These are phyloP conservation scores for Cryptosporidium meleagridis DNA, from an alignment of 169 alveolate genomes.

Conservation along the genomic window DNA sequence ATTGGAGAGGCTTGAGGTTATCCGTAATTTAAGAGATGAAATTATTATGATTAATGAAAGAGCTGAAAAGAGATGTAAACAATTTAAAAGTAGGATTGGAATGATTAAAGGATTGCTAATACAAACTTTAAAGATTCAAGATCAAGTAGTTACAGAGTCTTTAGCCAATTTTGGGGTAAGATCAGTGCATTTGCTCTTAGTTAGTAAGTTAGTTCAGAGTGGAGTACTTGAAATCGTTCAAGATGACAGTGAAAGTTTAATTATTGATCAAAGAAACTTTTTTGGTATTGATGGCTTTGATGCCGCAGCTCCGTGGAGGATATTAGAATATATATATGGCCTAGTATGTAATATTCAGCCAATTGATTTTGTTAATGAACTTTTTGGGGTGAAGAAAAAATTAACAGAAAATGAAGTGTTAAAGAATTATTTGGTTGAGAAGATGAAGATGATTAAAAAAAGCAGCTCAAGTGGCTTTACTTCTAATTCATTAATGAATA, in stretches of 20 bases:
- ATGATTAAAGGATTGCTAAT: conserved; percentile 57
- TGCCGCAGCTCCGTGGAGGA: conserved; percentile 50
- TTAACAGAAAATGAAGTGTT: neutral
- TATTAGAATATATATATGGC: conserved; percentile 58
- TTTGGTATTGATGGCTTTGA: neutral
- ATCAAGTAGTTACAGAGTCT: conserved; percentile 38
- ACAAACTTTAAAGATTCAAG: conserved; percentile 55
- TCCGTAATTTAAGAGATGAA: conserved; percentile 51
- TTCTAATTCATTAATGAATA: conserved; percentile 51
- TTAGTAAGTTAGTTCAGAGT: conserved; percentile 11
- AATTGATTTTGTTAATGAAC: conserved; percentile 45
- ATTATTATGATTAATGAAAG: conserved; percentile 38
- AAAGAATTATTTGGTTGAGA: neutral
- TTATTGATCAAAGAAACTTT: neutral
- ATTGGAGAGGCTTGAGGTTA: conserved; percentile 62
- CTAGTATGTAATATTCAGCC: conserved; percentile 60
- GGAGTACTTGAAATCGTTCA: conserved; percentile 61
- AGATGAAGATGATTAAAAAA: conserved; percentile 8
- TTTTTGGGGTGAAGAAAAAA: conserved; percentile 10
- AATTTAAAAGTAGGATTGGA: conserved; percentile 43
- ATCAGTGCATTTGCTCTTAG: conserved; percentile 60
- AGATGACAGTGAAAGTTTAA: conserved; percentile 22
- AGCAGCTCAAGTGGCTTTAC: conserved; percentile 55
- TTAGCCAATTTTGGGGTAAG: conserved; percentile 42
- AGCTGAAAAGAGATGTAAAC: conserved; percentile 29